Percentiles rank a stretch among this genome's conserved stretches.
phyloP scores from a whole-genome alignment of 1,284 basidiomycete genomes.

The Retiboletus flavoniger region DNA sequence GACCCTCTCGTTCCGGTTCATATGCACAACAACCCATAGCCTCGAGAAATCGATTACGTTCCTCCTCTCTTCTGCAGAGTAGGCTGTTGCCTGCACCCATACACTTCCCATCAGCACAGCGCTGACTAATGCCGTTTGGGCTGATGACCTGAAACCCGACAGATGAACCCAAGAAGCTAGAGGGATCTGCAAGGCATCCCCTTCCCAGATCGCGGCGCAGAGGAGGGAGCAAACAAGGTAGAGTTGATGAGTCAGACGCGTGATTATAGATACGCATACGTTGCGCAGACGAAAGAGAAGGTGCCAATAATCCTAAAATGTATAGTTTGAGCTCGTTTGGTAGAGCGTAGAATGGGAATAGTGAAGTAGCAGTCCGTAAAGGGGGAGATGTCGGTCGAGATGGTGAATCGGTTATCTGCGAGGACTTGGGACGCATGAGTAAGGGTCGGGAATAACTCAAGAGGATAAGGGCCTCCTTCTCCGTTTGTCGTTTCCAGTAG shows the following conservation, averaged over 20 bases:
- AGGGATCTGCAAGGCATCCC: constrained; percentile 38
- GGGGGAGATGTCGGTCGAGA: constrained; percentile 16
- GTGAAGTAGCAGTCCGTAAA: constrained; percentile 21
- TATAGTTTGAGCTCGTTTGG: constrained; percentile 61
- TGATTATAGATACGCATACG: constrained; percentile 55
- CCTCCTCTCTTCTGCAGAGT: constrained; percentile 42
- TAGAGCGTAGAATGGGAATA: constrained; percentile 44
- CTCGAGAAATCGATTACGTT: constrained; percentile 45
- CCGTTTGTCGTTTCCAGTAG: constrained; percentile 44
- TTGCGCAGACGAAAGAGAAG: constrained; percentile 56
- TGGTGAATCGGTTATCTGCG: constrained; percentile 4
- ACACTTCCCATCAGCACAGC: constrained; percentile 36
- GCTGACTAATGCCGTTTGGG: constrained; percentile 17
- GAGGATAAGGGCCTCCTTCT: constrained; percentile 51
- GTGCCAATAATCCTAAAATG: constrained; percentile 58
- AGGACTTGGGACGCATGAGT: constrained; percentile 38
- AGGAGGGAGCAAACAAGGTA: constrained; percentile 49
- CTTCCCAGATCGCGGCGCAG: constrained; percentile 23
- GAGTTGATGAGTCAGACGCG: constrained; percentile 51
- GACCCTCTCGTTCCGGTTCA: constrained; percentile 36
- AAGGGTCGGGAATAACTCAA: constrained; percentile 51
- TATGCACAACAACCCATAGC: constrained; percentile 48
- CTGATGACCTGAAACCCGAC: constrained; percentile 9
- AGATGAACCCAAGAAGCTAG: constrained; percentile 26
- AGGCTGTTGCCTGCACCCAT: constrained; percentile 39